Conservation (phyloP, 176 grass and related monocot genomes). For the Chrysopogon serrulatus region DNA sequence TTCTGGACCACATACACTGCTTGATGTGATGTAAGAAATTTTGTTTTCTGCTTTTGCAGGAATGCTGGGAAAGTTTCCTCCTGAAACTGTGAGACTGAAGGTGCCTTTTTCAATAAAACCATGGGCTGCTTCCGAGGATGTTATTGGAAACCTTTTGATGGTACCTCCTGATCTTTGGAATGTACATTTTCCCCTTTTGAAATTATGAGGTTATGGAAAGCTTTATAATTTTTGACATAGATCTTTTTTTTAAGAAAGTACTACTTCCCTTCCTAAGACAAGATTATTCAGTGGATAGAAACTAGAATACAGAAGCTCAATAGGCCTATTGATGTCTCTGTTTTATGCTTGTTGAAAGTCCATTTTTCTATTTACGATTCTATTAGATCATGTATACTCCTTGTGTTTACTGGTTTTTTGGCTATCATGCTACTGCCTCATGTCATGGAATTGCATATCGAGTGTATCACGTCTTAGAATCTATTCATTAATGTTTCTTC, state of each 20-base stretch:
- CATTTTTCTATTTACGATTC: neutral
- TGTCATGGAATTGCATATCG: neutral
- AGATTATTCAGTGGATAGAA: neutral
- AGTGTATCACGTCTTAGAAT: neutral
- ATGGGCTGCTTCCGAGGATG: slow-evolving; percentile 76
- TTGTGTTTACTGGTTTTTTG: neutral
- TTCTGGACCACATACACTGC: neutral
- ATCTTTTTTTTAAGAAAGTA: neutral
- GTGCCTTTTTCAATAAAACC: slow-evolving; percentile 70
- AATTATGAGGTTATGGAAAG: neutral
- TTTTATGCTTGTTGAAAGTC: neutral
- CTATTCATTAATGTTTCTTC: slow-evolving; percentile 20
- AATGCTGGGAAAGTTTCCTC: slow-evolving; percentile 71
- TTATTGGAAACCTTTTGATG: slow-evolving; percentile 91
- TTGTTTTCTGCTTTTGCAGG: slow-evolving; percentile 32
- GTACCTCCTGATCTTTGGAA: slow-evolving; percentile 41
- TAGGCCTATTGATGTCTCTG: neutral
- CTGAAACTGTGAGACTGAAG: slow-evolving; percentile 54
- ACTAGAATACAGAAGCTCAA: neutral
- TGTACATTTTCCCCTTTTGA: neutral
- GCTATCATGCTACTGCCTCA: neutral
- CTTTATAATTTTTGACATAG: neutral
- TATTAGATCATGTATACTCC: too few relatives aligned
- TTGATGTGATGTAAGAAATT: neutral
- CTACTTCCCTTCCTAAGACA: neutral